These are phyloP conservation scores for Zygnema cylindricum DNA, from an alignment of 139 green algal genomes.

Conservation along the genomic window DNA sequence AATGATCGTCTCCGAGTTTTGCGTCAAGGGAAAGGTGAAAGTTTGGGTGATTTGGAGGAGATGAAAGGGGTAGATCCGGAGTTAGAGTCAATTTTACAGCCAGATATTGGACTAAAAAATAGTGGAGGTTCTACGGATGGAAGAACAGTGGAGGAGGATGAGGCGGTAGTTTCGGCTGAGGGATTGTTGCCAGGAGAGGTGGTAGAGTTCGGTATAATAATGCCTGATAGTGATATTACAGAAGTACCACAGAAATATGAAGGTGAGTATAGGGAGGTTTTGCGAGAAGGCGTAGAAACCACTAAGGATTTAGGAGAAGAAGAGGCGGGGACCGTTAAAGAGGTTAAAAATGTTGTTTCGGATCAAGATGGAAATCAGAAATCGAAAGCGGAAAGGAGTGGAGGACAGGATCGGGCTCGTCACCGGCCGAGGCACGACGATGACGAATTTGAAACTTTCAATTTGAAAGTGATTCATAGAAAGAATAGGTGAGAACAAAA, in stretches of 20 bases:
- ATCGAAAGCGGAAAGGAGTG: background rate
- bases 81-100: too few relatives aligned
- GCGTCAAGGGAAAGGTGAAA: background rate
- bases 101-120: too few relatives aligned
- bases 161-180: too few relatives aligned
- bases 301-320: constrained; percentile 15
- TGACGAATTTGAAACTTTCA: constrained; percentile 58
- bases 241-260: too few relatives aligned
- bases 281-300: background rate
- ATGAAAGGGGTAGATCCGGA: constrained; percentile 1
- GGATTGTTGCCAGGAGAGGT: too few relatives aligned
- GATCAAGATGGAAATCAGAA: background rate
- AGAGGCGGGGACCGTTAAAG: background rate
- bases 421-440: constrained; percentile 21
- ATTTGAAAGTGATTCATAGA: constrained; percentile 57
- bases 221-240: too few relatives aligned
- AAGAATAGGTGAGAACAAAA: constrained; percentile 54
- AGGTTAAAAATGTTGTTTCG: background rate
- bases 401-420: constrained; percentile 6
- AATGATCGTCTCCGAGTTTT: background rate
- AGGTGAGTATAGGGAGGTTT: background rate
- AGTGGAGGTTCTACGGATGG: too few relatives aligned
- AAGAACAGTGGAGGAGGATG: too few relatives aligned
- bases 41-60: background rate
- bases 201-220: too few relatives aligned